Evolutionary conservation across 1,139 yeast species (phyloP), one percentile per base, ranked within the genome.

Genomic region (Arxiozyma heterogenica): DNA sequence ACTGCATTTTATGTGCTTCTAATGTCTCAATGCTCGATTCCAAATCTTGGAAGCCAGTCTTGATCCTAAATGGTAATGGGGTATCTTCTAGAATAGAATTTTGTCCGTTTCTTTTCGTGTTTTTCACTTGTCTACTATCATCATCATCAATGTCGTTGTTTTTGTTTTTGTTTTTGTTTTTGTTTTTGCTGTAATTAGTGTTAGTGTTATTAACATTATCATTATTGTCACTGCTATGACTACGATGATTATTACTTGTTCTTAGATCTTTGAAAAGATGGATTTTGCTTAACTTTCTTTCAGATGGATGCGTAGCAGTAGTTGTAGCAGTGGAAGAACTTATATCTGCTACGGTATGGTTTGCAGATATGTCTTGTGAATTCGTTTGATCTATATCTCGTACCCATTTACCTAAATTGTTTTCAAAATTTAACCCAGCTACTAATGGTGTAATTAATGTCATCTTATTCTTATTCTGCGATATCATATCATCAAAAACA

Each of bases 391-490:
- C 55, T 21, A 49, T 41, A 15, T 49, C 49, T 11, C 42, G 39
- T 4, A 55, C 56, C 59, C 59, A 57, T 25, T 27, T 41, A 39
- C 57, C 59, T 22, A 46, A 38, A 12, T 41, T 43, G 17, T 50
- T 50, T 39, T 55, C 48, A 43, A 57, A 57, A 12, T 53, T 47
- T 20, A 49, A 51, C 11, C 59, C 59, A 11, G 52, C 25, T 1
- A 52, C 50, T 20, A 51, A 51, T 1, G 59, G 56, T 8, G 57
- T 53, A 7, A 57, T 57, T 15, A 57, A 41, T 25, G 55, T 52
- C 18, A 53, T 22, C 39, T 48, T 50, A 17, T 34, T n/a, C 15
- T 23, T 45, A 25, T 30, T 45, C 38, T 44, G 47, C 27, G 50
- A 44, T 30, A 54, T 34, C 20, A 56, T 39, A 20, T 53, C 53